Percentiles rank a stretch among this genome's conserved stretches.
Conservation (phyloP, 2,329 filamentous ascomycete species). For the Penicillium psychrosexuale region DNA sequence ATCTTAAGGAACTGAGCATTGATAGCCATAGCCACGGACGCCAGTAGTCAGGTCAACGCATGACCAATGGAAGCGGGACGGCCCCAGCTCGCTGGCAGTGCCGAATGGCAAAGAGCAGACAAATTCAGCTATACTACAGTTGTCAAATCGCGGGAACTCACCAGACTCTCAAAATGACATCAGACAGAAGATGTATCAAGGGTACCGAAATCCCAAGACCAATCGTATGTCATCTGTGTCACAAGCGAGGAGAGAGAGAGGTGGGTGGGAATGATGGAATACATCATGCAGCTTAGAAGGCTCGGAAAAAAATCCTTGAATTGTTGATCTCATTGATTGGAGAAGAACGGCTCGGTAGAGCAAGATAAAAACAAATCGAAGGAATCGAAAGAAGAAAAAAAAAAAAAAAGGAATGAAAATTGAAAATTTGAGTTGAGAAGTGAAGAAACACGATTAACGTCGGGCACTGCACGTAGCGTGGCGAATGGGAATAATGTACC, state of each 20-base stretch:
- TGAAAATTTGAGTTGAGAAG: conserved; percentile 22
- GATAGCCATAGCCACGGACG: neutral
- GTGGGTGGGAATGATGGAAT: neutral
- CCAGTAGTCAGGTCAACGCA: neutral
- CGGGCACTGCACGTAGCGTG: conserved; percentile 19
- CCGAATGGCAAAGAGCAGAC: conserved; percentile 5
- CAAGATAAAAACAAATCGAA: conserved; percentile 5
- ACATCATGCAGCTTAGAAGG: neutral
- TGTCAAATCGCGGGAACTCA: conserved; percentile 4
- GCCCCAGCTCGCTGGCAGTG: neutral
- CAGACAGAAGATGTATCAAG: neutral
- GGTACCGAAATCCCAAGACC: neutral
- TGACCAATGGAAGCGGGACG: neutral
- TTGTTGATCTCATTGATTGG: conserved; percentile 13
- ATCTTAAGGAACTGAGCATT: neutral
- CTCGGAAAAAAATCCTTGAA: neutral
- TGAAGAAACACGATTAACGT: conserved; percentile 29
- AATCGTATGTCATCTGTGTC: neutral
- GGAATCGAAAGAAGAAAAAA: conserved; percentile 14
- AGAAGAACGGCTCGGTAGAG: conserved; percentile 3
- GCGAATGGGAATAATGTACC: conserved; percentile 31
- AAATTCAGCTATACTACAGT: conserved; percentile 22
- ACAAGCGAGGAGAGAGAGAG: neutral
- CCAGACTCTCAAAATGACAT: neutral
- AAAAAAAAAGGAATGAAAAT: conserved; percentile 26